phyloP scores from a whole-genome alignment of 1,139 yeast species.

The Yamadazyma diospyri region DNA sequence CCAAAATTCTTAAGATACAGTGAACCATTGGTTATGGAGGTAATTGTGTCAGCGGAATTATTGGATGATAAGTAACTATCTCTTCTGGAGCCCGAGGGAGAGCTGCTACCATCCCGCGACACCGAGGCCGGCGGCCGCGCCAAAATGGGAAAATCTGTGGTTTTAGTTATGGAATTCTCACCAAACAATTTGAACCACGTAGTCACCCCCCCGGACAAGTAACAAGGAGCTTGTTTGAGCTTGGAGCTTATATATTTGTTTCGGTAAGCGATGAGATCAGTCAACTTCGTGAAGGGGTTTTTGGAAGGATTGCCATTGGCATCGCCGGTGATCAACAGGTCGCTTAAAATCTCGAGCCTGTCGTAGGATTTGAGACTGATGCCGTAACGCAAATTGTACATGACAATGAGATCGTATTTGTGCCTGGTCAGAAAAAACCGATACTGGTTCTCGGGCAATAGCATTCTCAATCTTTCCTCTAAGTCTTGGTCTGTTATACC shows the following conservation, averaged over 20 bases:
- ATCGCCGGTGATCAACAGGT: conserved; percentile 17
- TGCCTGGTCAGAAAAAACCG: conserved; percentile 48
- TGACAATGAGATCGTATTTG: conserved; percentile 56
- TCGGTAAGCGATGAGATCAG: conserved; percentile 48
- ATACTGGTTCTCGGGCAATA: conserved; percentile 53
- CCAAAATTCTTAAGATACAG: conserved; percentile 37
- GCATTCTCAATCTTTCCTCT: conserved; percentile 52
- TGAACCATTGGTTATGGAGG: conserved; percentile 13
- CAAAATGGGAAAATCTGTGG: conserved; percentile 14
- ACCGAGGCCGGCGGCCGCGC: conserved; percentile 24
- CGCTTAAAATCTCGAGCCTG: conserved; percentile 25
- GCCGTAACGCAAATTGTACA: conserved; percentile 50
- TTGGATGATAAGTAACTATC: conserved; percentile 9
- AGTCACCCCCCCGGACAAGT: conserved; percentile 41
- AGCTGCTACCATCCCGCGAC: conserved; percentile 16
- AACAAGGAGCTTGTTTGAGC: conserved; percentile 32
- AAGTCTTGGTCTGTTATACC: conserved; percentile 54
- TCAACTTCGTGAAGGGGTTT: conserved; percentile 46
- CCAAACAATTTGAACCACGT: conserved; percentile 36
- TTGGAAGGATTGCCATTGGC: conserved; percentile 29
- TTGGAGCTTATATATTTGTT: conserved; percentile 36
- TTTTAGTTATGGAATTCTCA: conserved; percentile 23
- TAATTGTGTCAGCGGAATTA: conserved; percentile 7
- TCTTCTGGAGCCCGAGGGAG: conserved; percentile 13
- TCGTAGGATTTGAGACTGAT: conserved; percentile 16